Evolutionary conservation across 225 moss, liverwort and hornwort genomes (phyloP), one percentile per base, ranked within the genome.

Genomic region (Lunularia cruciata): DNA sequence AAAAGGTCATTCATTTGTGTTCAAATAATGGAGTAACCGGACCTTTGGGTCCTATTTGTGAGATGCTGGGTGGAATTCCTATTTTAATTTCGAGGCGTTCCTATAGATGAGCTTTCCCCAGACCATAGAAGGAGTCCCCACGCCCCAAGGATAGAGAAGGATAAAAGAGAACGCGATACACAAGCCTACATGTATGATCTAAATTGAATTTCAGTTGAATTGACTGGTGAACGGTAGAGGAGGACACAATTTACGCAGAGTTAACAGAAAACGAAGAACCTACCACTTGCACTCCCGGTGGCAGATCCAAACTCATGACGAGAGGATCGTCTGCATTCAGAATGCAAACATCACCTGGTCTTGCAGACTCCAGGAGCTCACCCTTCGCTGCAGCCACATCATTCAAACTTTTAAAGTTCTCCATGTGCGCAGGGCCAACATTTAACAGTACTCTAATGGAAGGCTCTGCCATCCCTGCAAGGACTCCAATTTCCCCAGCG

Each of bases 271-370:
- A 20, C 56, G 20, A 57, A 48, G 43, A 47, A 22, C 79, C 18
- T 77, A 94, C 94, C 92, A 92, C 81, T 67, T 79, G 79, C 6
- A 88, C 84, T 34, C 84, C 86, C 42, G 75, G 66, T 49, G 95
- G 92, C 35, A 92, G 35, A 47, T 75, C 71, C 56, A 87, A 47
- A 25, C 78, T 75, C 90, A 92, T 86, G 65, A 81, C 85, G 58
- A 83, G 84, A 40, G 83, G 85, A 72, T 96, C 90, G 77, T 96
- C 95, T 22, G 85, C 87, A 80, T 90, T 90, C 60, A 96, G 72
- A 72, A 96, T 77, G 67, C 92, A 96, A 40, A 92, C 49, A 70
- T 96, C 95, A 11, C 92, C 95, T 0, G 83, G 84, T 59, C 67
- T 82, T 42, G 89, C 90, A 40, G 68, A 67, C 14, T 59, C 67